A percentile compares a stretch with the other conserved stretches of the same genome.
Conservation (phyloP, 2,329 filamentous ascomycete genomes). For the Helicocarpus griseus region DNA sequence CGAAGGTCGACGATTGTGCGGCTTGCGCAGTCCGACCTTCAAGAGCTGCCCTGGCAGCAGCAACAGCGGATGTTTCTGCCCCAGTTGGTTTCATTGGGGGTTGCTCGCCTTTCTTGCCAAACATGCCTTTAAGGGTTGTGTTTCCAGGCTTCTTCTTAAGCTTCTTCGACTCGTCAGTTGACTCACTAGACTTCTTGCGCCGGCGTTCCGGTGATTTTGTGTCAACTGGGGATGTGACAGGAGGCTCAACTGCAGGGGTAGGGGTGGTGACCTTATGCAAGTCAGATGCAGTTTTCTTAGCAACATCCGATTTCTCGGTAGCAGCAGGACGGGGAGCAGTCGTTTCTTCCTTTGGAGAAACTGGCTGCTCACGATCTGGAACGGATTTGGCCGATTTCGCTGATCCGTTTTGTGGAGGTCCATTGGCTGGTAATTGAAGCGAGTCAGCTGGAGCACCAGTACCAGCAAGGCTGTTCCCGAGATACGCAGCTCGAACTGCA, state of each 20-base stretch:
- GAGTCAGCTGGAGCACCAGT: slow-evolving; percentile 49
- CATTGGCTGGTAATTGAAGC: slow-evolving; percentile 26
- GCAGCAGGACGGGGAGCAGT: slow-evolving; percentile 18
- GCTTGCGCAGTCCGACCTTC: slow-evolving; percentile 27
- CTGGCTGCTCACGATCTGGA: slow-evolving; percentile 21
- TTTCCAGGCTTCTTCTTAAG: slow-evolving; percentile 34
- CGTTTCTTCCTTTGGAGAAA: slow-evolving; percentile 23
- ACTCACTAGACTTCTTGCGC: slow-evolving; percentile 24
- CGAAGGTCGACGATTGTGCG: slow-evolving; percentile 19
- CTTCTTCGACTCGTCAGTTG: slow-evolving; percentile 31
- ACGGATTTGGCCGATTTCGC: slow-evolving; percentile 17
- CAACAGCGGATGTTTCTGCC: slow-evolving; percentile 27
- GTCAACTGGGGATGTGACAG: slow-evolving; percentile 4
- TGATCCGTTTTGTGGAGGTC: slow-evolving; percentile 20
- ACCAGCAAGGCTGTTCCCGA: slow-evolving; percentile 63
- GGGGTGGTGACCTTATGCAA: slow-evolving; percentile 12
- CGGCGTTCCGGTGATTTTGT: slow-evolving; percentile 17
- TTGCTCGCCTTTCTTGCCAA: slow-evolving; percentile 29
- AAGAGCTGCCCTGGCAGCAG: slow-evolving; percentile 34
- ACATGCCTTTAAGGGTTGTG: slow-evolving; percentile 35
- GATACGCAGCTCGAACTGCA: slow-evolving; percentile 73
- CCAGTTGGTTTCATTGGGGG: slow-evolving; percentile 25
- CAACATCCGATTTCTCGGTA: slow-evolving; percentile 2
- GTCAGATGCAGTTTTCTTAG: slow-evolving; percentile 10
- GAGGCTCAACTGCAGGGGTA: slow-evolving; percentile 4